phyloP scores from a whole-genome alignment of 2,329 filamentous ascomycete species.

The Cylindrodendrum hubeiense region DNA sequence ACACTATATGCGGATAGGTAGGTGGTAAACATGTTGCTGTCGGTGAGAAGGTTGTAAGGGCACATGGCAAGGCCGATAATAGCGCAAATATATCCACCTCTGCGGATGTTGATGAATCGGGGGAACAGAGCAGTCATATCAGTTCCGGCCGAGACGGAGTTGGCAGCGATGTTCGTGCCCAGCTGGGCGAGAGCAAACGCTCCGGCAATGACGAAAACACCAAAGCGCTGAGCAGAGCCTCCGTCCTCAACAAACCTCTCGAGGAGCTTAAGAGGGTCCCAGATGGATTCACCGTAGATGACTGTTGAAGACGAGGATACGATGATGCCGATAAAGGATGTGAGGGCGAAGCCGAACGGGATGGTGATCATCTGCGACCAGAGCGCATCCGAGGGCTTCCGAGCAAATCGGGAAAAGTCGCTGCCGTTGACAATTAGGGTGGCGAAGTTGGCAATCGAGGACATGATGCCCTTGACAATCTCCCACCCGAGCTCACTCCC shows the following conservation, averaged over 20 bases:
- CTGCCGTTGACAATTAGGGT: conserved; percentile 87
- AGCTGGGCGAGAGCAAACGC: conserved; percentile 85
- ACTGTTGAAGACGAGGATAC: conserved; percentile 80
- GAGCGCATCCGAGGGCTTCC: conserved; percentile 79
- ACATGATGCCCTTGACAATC: conserved; percentile 89
- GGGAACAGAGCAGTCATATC: conserved; percentile 86
- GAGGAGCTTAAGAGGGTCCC: conserved; percentile 79
- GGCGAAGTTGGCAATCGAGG: conserved; percentile 89
- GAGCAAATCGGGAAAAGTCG: conserved; percentile 87
- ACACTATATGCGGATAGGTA: conserved; percentile 94
- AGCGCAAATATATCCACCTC: conserved; percentile 89
- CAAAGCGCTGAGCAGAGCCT: conserved; percentile 76
- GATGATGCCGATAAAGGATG: conserved; percentile 86
- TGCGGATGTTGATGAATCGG: conserved; percentile 85
- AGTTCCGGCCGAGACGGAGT: conserved; percentile 85
- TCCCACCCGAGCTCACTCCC: conserved; percentile 84
- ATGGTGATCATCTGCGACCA: conserved; percentile 86
- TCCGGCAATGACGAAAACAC: conserved; percentile 78
- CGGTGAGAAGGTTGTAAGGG: conserved; percentile 83
- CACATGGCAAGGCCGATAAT: conserved; percentile 85
- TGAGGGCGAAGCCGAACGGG: conserved; percentile 78
- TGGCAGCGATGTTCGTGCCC: conserved; percentile 89
- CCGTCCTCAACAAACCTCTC: conserved; percentile 77
- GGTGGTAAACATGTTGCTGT: conserved; percentile 86
- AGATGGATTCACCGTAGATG: conserved; percentile 76